A percentile compares a stretch with the other conserved stretches of the same genome.
phyloP scores from a whole-genome alignment of 2,329 filamentous ascomycete species.

The Ascochyta fabae region DNA sequence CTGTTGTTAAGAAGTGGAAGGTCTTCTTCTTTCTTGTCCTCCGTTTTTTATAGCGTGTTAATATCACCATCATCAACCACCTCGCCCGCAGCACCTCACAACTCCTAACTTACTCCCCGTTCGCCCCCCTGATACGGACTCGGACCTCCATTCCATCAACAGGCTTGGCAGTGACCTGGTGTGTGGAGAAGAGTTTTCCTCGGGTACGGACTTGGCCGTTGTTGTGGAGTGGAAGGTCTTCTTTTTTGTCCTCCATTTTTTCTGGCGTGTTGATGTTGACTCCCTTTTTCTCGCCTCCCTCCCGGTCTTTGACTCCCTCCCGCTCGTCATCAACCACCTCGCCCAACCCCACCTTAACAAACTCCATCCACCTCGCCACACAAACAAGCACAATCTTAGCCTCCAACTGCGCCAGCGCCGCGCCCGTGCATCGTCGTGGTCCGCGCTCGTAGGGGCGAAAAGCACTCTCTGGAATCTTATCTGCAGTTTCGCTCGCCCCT shows the following conservation, averaged over 20 bases:
- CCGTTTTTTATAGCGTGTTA: too few relatives aligned
- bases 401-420: conserved; percentile 61
- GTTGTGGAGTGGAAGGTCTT: too few relatives aligned
- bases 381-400: conserved; percentile 58
- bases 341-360: conserved; percentile 42
- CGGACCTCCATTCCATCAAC: conserved; percentile 23
- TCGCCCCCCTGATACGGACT: conserved; percentile 6
- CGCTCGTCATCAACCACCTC: conserved; percentile 18
- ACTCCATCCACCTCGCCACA: conserved; percentile 56
- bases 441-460: conserved; percentile 63
- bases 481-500: too few relatives aligned
- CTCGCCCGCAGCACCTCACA: too few relatives aligned
- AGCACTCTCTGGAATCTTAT: conserved; percentile 50
- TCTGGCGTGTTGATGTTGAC: too few relatives aligned
- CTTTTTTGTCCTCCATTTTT: too few relatives aligned
- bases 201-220: neutral
- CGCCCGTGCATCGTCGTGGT: conserved; percentile 61
- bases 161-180: conserved; percentile 22
- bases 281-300: neutral
- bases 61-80: too few relatives aligned
- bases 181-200: conserved; percentile 12
- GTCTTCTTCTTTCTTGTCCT: too few relatives aligned
- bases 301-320: neutral
- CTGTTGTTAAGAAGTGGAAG: too few relatives aligned
- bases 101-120: too few relatives aligned